These are phyloP conservation scores for Apiotrichum gracile DNA, from an alignment of 1,284 basidiomycete genomes.

Conservation along the genomic window DNA sequence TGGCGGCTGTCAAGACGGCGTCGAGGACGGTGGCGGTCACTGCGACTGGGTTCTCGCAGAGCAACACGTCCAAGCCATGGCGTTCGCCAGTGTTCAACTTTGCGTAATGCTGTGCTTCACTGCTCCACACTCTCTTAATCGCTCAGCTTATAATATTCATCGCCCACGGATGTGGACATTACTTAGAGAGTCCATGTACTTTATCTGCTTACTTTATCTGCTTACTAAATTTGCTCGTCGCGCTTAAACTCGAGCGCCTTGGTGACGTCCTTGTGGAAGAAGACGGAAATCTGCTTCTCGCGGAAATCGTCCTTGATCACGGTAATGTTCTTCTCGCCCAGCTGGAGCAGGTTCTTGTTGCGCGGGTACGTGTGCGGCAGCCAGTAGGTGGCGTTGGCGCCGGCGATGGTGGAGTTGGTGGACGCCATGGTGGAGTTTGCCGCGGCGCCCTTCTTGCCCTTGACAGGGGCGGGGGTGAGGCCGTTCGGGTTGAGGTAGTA, in stretches of 20 bases:
- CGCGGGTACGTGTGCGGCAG: conserved; percentile 21
- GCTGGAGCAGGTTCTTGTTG: conserved; percentile 27
- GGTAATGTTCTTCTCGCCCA: conserved; percentile 17
- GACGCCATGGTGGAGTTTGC: no score
- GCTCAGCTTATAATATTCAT: no score
- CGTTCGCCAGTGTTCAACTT: not conserved
- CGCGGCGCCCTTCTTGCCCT: no score
- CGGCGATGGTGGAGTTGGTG: not conserved
- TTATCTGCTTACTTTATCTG: no score
- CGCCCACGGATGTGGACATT: no score
- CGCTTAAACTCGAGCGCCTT: conserved; percentile 5
- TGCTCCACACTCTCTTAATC: not conserved
- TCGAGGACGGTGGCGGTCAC: not conserved
- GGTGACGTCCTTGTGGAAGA: not conserved
- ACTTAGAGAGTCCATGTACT: no score
- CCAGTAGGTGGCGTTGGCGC: conserved; percentile 17
- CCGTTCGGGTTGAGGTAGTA: conserved; percentile 36
- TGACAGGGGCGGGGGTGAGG: no score
- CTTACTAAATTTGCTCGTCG: no score
- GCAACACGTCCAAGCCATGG: not conserved
- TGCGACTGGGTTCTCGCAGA: not conserved
- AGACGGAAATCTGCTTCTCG: conserved; percentile 4
- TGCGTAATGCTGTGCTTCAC: not conserved
- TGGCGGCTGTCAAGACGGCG: not conserved
- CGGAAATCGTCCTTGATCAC: conserved; percentile 39